These are phyloP conservation scores for Neocatenulostroma microsporum DNA, from an alignment of 2,329 filamentous ascomycete genomes.

Conservation along the genomic window DNA sequence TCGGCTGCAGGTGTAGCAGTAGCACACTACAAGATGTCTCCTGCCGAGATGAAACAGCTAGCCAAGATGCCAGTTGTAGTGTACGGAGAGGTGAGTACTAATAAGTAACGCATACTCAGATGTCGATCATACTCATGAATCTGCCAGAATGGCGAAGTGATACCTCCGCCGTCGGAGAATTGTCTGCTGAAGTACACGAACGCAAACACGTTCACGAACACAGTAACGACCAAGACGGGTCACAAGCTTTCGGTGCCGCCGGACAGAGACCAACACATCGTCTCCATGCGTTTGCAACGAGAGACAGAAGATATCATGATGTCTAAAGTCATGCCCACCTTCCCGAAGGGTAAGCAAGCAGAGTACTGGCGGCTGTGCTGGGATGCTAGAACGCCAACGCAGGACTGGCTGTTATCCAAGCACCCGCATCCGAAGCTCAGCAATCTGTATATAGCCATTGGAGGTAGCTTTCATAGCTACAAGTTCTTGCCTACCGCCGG, in stretches of 20 bases:
- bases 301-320: conserved; percentile 30
- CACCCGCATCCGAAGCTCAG: conserved; percentile 42
- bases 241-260: conserved; percentile 48
- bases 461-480: conserved; percentile 57
- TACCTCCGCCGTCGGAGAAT: conserved; percentile 43
- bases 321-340: conserved; percentile 24
- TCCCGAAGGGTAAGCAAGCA: conserved; percentile 25
- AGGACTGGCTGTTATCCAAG: conserved; percentile 52
- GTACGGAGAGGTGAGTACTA: conserved; percentile 39
- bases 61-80: conserved; percentile 47
- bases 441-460: conserved; percentile 53
- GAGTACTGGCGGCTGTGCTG: conserved; percentile 44
- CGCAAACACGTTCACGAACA: conserved; percentile 52
- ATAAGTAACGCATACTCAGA: no score
- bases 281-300: conserved; percentile 35
- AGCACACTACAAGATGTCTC: conserved; percentile 48
- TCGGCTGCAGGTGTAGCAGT: conserved; percentile 53
- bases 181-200: conserved; percentile 54
- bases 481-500: conserved; percentile 56
- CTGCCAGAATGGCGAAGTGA: conserved; percentile 41
- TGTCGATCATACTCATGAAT: no score
- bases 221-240: conserved; percentile 39
- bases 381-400: conserved; percentile 54
- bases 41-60: conserved; percentile 43
- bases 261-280: conserved; percentile 37